Evolutionary conservation across 2,329 filamentous ascomycete species (phyloP).

Genomic region (Aspergillus tubingensis): DNA sequence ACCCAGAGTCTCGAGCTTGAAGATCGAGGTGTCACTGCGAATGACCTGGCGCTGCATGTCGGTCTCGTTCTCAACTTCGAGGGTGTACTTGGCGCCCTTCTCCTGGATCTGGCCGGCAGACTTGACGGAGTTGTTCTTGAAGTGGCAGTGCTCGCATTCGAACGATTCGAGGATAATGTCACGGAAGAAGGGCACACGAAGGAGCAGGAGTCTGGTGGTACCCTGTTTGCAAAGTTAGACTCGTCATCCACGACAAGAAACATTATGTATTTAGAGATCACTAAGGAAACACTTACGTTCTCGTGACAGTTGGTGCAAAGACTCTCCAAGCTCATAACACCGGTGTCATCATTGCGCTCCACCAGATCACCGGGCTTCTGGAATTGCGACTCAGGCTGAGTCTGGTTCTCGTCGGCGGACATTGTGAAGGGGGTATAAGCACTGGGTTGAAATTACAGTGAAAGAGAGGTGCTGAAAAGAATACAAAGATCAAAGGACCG

Average conservation of each 20-base stretch:
- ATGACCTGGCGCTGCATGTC: conserved; percentile 88
- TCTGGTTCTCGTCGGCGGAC: conserved; percentile 27
- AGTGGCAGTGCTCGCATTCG: conserved; percentile 82
- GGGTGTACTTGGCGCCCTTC: conserved; percentile 79
- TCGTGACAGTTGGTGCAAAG: conserved; percentile 85
- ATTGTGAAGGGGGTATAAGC: conserved; percentile 21
- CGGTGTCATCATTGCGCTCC: conserved; percentile 44
- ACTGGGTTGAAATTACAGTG: neutral
- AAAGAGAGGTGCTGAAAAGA: neutral
- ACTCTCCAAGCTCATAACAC: conserved; percentile 60
- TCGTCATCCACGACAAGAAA: neutral
- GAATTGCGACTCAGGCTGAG: conserved; percentile 35
- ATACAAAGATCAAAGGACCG: neutral
- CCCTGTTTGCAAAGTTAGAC: conserved; percentile 58
- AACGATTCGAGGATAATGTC: conserved; percentile 98
- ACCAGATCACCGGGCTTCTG: conserved; percentile 43
- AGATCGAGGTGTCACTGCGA: conserved; percentile 83
- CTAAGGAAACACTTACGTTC: conserved; percentile 61
- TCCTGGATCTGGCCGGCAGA: conserved; percentile 89
- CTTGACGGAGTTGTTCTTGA: conserved; percentile 92
- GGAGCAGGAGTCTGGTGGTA: conserved; percentile 80
- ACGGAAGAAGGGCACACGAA: conserved; percentile 93
- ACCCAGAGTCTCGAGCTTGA: conserved; percentile 88
- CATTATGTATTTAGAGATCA: too few species aligned
- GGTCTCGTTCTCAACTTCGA: conserved; percentile 69